Conservation (phyloP, 306 rosid genomes). For the Cajanus cajan region DNA sequence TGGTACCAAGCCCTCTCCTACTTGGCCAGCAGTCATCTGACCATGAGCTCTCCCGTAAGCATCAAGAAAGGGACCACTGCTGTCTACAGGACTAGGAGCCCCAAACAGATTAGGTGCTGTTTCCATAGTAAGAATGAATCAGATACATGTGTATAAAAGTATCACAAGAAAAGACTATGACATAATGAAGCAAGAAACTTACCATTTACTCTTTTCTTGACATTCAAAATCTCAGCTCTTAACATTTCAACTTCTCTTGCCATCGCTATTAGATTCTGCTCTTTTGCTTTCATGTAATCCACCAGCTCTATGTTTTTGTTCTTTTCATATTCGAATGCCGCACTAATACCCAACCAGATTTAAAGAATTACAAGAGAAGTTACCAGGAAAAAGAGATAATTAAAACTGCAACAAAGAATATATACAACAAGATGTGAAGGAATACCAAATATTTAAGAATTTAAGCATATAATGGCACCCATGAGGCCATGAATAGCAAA, state of each 20-base stretch:
- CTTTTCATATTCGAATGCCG: conserved; percentile 71
- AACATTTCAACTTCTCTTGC: conserved; percentile 82
- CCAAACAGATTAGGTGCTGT: conserved; percentile 51
- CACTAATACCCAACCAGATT: conserved; percentile 44
- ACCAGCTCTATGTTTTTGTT: conserved; percentile 67
- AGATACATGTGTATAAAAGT: conserved; percentile 11
- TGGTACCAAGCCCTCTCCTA: conserved; percentile 40
- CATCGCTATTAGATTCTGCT: conserved; percentile 69
- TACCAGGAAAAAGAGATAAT: background rate
- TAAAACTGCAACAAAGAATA: background rate
- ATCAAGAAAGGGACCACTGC: conserved; percentile 42
- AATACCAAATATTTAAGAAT: background rate
- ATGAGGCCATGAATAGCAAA: background rate
- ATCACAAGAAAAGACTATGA: background rate
- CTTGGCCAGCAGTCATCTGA: conserved; percentile 42
- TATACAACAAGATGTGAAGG: conserved; percentile 7
- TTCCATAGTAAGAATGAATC: conserved; percentile 20
- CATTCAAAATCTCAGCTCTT: conserved; percentile 58
- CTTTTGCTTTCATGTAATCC: conserved; percentile 70
- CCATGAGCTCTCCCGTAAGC: conserved; percentile 51
- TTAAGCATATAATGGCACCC: background rate
- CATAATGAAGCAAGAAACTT: conserved; percentile 32
- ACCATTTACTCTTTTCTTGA: conserved; percentile 70
- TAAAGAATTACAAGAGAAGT: conserved; percentile 26
- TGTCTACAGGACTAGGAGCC: conserved; percentile 37